Conservation (phyloP, 805 yeast genomes). For the Millerozyma miso region DNA sequence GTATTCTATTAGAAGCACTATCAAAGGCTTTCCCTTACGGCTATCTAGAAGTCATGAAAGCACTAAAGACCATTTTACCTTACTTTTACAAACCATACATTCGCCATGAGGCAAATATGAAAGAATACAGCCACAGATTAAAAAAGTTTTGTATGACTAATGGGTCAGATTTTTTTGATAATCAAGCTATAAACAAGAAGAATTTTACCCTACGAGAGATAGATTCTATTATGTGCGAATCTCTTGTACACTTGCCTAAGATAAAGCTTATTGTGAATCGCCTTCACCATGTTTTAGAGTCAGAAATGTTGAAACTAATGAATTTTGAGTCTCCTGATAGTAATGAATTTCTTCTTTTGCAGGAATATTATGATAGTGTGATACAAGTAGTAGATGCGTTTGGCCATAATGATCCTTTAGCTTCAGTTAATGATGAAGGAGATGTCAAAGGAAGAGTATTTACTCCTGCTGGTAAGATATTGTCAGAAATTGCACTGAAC, state of each 20-base stretch:
- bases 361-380: constrained; percentile 48
- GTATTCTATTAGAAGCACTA: constrained; percentile 74
- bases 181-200: constrained; percentile 25
- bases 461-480: constrained; percentile 86
- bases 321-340: constrained; percentile 17
- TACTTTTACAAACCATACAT: constrained; percentile 90
- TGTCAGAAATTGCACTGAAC: constrained; percentile 75
- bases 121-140: constrained; percentile 53
- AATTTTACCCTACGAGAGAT: constrained; percentile 25
- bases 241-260: constrained; percentile 62
- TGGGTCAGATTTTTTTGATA: constrained; percentile 23
- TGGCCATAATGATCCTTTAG: constrained; percentile 43
- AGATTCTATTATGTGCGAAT: constrained; percentile 54
- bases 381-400: constrained; percentile 74
- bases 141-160: constrained; percentile 35
- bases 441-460: constrained; percentile 55
- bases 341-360: constrained; percentile 23
- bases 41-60: constrained; percentile 69
- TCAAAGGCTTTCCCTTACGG: constrained; percentile 66
- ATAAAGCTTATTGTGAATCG: constrained; percentile 66
- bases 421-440: not conserved
- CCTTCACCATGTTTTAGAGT: constrained; percentile 43
- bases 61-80: constrained; percentile 79
- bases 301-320: constrained; percentile 34
- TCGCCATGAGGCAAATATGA: constrained; percentile 90